Conservation (phyloP, 192 early-diverging fungal genomes). For the Piromyces sp. region DNA sequence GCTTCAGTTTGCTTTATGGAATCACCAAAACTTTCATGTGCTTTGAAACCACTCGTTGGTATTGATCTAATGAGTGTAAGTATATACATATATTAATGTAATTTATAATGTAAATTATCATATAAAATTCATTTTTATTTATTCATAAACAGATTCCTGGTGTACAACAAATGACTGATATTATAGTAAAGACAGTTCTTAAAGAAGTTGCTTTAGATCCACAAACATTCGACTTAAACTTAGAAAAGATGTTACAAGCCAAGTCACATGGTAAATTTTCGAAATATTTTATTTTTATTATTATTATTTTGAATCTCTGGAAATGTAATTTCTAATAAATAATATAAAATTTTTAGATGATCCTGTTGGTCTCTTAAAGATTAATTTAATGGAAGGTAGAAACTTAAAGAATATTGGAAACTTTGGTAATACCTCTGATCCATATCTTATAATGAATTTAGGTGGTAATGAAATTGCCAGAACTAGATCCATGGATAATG, state of each 20-base stretch:
- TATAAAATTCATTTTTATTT: too few species aligned
- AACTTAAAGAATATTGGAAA: slow-evolving; percentile 72
- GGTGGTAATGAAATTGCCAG: slow-evolving; percentile 46
- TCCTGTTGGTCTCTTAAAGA: slow-evolving; percentile 70
- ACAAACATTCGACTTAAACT: neutral
- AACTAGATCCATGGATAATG: slow-evolving; percentile 50
- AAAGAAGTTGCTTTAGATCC: neutral
- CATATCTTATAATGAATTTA: slow-evolving; percentile 58
- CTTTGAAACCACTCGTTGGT: neutral
- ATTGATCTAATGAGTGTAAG: neutral
- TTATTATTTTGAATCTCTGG: too few species aligned
- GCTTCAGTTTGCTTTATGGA: neutral
- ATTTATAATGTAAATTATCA: too few species aligned
- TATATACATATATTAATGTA: too few species aligned
- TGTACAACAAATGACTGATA: neutral
- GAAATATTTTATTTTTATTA: too few species aligned
- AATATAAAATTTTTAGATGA: slow-evolving; percentile 21
- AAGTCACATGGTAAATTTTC: neutral
- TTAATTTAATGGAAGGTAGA: slow-evolving; percentile 62
- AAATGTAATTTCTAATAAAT: too few species aligned
- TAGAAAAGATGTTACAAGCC: neutral
- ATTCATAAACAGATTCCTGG: neutral
- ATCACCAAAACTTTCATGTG: neutral
- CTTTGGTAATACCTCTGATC: slow-evolving; percentile 65
- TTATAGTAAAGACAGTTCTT: neutral